phyloP scores from a whole-genome alignment of 176 grass and related monocot genomes.

The Lolium rigidum region DNA sequence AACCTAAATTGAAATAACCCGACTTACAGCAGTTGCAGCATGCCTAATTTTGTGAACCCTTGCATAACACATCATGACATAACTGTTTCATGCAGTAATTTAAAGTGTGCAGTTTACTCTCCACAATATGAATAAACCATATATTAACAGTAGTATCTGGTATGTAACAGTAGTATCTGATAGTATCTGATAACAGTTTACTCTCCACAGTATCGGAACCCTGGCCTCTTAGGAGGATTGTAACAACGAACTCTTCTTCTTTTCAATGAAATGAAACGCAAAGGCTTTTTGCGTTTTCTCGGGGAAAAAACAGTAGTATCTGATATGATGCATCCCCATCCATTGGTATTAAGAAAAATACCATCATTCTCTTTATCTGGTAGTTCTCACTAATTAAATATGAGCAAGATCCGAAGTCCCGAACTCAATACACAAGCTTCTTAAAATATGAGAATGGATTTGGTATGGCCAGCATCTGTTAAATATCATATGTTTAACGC shows the following conservation, averaged over 20 bases:
- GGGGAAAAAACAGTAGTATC: not conserved
- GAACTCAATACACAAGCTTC: constrained; percentile 15
- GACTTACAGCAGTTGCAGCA: constrained; percentile 11
- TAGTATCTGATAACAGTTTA: too few species aligned
- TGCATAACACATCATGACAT: constrained; percentile 27
- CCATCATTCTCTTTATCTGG: not conserved
- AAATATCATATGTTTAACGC: constrained; percentile 15
- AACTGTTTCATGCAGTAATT: constrained; percentile 9
- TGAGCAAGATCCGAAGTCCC: constrained; percentile 10
- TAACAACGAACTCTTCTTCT: too few species aligned
- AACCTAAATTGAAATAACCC: constrained; percentile 6
- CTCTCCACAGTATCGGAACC: too few species aligned
- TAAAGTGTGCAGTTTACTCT: not conserved
- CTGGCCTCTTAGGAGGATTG: too few species aligned
- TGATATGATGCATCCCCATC: constrained; percentile 9
- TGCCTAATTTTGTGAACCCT: constrained; percentile 13
- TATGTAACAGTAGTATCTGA: not conserved
- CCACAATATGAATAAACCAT: not conserved
- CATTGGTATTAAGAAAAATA: not conserved
- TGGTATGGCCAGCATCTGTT: not conserved
- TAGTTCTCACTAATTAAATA: constrained; percentile 26
- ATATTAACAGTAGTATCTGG: constrained; percentile 12
- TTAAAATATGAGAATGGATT: not conserved
- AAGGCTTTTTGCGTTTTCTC: too few species aligned
- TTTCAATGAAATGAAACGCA: too few species aligned